These are phyloP conservation scores for Giardia muris DNA, from an alignment of 208 protist species.

Conservation along the genomic window DNA sequence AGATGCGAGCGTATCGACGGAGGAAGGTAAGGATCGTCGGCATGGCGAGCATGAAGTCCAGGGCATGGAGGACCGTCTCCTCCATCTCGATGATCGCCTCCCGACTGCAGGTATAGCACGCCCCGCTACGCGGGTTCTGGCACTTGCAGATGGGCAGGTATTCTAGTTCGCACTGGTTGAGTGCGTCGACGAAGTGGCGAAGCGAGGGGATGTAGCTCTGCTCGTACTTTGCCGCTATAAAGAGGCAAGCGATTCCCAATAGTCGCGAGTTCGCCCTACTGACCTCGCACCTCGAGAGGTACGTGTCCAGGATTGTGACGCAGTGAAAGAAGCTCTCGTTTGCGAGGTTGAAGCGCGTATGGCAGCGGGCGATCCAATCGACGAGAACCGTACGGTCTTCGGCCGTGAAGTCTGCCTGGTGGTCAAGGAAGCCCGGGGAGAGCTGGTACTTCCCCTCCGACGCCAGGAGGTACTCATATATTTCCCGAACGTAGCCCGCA, in stretches of 20 bases:
- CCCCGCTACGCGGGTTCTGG: neutral
- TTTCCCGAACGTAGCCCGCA: slow-evolving; percentile 18
- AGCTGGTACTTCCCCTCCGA: neutral
- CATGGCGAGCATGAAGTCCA: slow-evolving; percentile 3
- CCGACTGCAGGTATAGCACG: neutral
- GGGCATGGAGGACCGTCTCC: slow-evolving; percentile 9
- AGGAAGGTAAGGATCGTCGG: slow-evolving; percentile 4
- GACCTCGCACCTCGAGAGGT: neutral
- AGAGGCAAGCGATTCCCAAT: neutral
- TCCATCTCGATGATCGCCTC: neutral
- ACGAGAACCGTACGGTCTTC: neutral
- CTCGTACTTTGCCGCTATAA: slow-evolving; percentile 25
- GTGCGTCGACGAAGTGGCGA: neutral
- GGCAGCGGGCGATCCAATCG: neutral
- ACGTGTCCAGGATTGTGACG: slow-evolving; percentile 9
- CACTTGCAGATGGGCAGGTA: neutral
- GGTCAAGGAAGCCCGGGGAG: neutral
- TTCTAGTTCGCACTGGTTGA: neutral
- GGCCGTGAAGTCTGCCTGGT: neutral
- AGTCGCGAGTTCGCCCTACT: neutral
- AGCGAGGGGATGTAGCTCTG: slow-evolving; percentile 25
- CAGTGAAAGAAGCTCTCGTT: slow-evolving; percentile 29
- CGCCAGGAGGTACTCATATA: neutral
- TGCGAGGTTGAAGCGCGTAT: slow-evolving; percentile 15
- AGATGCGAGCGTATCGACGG: slow-evolving; percentile 1